Evolutionary conservation across 2,329 filamentous ascomycete genomes (phyloP).

Genomic region (Graphilbum fragrans): DNA sequence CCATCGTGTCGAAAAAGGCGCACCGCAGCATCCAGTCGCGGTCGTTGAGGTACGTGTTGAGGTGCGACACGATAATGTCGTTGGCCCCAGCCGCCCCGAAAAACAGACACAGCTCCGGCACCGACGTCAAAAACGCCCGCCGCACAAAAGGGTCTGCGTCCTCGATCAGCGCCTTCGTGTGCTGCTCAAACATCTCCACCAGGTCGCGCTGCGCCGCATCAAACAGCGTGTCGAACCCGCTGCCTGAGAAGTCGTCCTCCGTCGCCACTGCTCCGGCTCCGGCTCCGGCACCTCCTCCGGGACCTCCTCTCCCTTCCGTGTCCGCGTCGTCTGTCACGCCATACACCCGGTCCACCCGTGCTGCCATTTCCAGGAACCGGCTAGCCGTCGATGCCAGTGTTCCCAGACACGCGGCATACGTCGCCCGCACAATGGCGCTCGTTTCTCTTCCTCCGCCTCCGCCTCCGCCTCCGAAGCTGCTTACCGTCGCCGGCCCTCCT

Average conservation of each 20-base stretch:
- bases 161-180: constrained; percentile 82
- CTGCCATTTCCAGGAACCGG: constrained; percentile 64
- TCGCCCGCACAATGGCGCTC: constrained; percentile 61
- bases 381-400: constrained; percentile 77
- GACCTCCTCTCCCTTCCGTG: neutral
- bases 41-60: constrained; percentile 96
- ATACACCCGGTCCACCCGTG: constrained; percentile 4
- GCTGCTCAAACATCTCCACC: constrained; percentile 70
- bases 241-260: neutral
- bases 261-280: neutral
- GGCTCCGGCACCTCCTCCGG: neutral
- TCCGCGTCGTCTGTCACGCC: constrained; percentile 4
- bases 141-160: constrained; percentile 78
- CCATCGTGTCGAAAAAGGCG: constrained; percentile 90
- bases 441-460: constrained; percentile 2
- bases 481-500: neutral
- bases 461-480: neutral
- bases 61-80: constrained; percentile 88
- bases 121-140: constrained; percentile 81
- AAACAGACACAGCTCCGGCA: constrained; percentile 86
- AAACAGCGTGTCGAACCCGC: constrained; percentile 62
- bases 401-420: constrained; percentile 86
- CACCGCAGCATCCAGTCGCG: constrained; percentile 94
- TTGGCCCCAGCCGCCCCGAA: constrained; percentile 87
- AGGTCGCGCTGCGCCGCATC: constrained; percentile 79